Base-by-base conservation (phyloP, 495 filamentous ascomycete species). In the Trypethelium eluteriae region DNA sequence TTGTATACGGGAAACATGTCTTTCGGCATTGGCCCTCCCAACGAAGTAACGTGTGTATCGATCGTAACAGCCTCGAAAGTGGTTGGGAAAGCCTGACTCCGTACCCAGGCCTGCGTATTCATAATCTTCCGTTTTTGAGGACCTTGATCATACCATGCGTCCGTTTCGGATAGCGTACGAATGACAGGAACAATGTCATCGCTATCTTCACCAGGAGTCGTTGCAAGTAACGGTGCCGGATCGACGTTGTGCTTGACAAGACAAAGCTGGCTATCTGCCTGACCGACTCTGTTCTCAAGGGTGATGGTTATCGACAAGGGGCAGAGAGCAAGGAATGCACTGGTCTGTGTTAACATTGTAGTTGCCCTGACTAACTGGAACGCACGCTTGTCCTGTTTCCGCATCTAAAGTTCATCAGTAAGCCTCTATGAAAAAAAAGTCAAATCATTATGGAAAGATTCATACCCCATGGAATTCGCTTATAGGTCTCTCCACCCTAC, bases 391-490 rank as follows among this genome's bases (percentile, higher is more conserved):
- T 7, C 53, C 53, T 10, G 25, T 59, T 9, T 36, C 14, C 14
- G 5, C 25, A 14, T 59, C 53, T 59, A 36, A 7, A 36, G 5
- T 36, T 36, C 32, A 14, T 36, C 14, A 36, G 32, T 36, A 35
- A 39, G 7, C 36, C 14, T 59, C 32, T 2, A 36, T 3, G 32
- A 36, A 34, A 9, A 7, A 34, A 36, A 18, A 10, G 3, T 7
- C 10, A 59, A 10, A 7, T 18, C 14, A 34, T 3, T 35, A 39
- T 18, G 11, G 5, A 18, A 25, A 25, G 12, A 36, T 14, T 35
- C 53, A n/a, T 59, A 59, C 53, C 18, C 53, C 53, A 59, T 9
- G 53, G 53, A 36, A 59, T 36, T 59, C 32, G 53, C 32, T 59
- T 59, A 36, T 59, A 59, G 6, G 18, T 18, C 5, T 34, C 6